These are phyloP conservation scores for Logfia minima DNA, from an alignment of 129 eudicot genomes.

Conservation along the genomic window DNA sequence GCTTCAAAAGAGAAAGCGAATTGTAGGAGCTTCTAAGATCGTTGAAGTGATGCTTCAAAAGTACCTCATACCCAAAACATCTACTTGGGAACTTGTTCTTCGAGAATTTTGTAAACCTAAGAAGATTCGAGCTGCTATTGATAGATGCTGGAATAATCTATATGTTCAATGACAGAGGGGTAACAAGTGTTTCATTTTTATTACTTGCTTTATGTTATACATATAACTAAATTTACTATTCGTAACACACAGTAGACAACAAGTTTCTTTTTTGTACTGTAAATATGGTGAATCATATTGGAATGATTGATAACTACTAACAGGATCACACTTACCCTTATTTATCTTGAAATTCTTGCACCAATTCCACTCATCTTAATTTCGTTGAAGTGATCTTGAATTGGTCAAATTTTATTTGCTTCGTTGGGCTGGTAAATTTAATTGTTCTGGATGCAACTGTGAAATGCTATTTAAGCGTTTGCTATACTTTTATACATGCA, in stretches of 20 bases:
- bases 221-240: neutral
- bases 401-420: neutral
- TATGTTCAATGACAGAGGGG: slow-evolving; percentile 41
- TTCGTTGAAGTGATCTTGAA: neutral
- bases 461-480: neutral
- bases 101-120: slow-evolving; percentile 53
- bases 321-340: neutral
- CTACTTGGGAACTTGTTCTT: slow-evolving; percentile 73
- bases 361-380: neutral
- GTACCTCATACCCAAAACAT: slow-evolving; percentile 53
- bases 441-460: neutral
- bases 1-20: slow-evolving; percentile 55
- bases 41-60: slow-evolving; percentile 74
- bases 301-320: too few species aligned
- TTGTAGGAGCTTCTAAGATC: slow-evolving; percentile 63
- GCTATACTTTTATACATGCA: neutral
- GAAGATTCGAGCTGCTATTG: slow-evolving; percentile 56
- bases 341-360: neutral
- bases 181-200: slow-evolving; percentile 3
- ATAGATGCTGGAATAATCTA: slow-evolving; percentile 65
- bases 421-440: neutral
- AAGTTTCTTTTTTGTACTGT: neutral
- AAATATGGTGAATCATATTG: too few species aligned
- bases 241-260: too few species aligned
- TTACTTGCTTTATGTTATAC: neutral